Evolutionary conservation across 345 rosid species (phyloP).

Genomic region (Euphorbia peplus): DNA sequence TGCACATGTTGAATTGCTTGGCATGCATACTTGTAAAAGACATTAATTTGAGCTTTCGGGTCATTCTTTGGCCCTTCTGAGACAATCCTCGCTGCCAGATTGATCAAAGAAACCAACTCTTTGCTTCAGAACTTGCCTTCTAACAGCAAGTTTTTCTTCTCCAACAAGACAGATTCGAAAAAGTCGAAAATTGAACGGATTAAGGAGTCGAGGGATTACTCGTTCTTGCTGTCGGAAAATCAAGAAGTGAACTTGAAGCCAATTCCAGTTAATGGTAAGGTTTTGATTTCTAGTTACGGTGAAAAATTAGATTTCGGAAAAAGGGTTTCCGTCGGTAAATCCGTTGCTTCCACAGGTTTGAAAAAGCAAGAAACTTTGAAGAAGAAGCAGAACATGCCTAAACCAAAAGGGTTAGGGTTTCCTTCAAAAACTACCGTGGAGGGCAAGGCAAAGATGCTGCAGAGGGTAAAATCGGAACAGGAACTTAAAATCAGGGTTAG

Average conservation of each 20-base stretch:
- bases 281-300: no score
- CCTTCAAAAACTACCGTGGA: slow-evolving; percentile 37
- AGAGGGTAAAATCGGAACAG: slow-evolving; percentile 39
- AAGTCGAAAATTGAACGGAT: slow-evolving; percentile 47
- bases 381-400: slow-evolving; percentile 35
- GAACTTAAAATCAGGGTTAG: no score
- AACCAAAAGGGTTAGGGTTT: no score
- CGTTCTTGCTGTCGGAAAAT: slow-evolving; percentile 65
- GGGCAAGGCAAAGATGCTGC: slow-evolving; percentile 29
- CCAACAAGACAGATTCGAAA: no score
- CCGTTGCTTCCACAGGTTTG: not conserved
- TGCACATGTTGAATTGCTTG: no score
- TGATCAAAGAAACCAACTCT: slow-evolving; percentile 78
- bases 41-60: no score
- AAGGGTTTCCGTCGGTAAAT: slow-evolving; percentile 20
- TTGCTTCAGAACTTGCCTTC: slow-evolving; percentile 38
- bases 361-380: slow-evolving; percentile 25
- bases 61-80: slow-evolving; percentile 86
- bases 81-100: slow-evolving; percentile 68
- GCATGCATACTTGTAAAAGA: no score
- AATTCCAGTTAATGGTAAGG: no score
- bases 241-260: slow-evolving; percentile 40
- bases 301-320: not conserved
- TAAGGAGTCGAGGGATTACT: slow-evolving; percentile 74
- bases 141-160: no score